Base-by-base conservation (phyloP, 2,329 filamentous ascomycete species). In the Colletotrichum sp. region DNA sequence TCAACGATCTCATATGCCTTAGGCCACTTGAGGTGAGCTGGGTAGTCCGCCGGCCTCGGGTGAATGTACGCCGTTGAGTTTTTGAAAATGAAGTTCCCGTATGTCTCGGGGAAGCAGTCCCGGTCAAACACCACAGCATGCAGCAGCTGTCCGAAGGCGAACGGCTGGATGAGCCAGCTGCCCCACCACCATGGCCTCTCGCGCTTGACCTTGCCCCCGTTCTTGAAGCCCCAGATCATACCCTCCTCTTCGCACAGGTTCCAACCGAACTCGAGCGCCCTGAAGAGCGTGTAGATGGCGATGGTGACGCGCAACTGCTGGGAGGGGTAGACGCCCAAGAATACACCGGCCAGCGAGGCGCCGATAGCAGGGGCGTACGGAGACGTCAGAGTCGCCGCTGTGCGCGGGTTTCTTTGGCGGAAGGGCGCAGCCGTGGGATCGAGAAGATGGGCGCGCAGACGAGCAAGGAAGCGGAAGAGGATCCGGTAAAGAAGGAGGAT, bases 401-500 rank as follows among this genome's bases (percentile, higher is more conserved):
- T 91, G 22, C 91, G 91, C 1, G 96, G 96, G 81, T 98, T 98
- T 70, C 96, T 93, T 73, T 90, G 88, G 16, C 96, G 91, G 85
- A 98, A 98, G 0, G 95, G 93, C 71, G 91, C 90, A 2, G 96
- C 95, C 72, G 95, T 91, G n/a, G 95, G 91, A 44, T 94, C 93
- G 57, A 98, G 91, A 6, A 99, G 89, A 78, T 95, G 95, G 2
- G 91, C 89, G 64, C 96, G 93, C 59, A 98, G 87, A 32, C 95
- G 92, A 30, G 91, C 91, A 80, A 98, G 94, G 88, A 98, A 98
- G 75, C 96, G 95, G 86, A 96, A 95, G 30, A 98, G 92, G 1
- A 98, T 89, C 34, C 97, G 93, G 83, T 99, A 97, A 77, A 98
- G 91, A 59, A 98, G 91, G 25, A 98, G 90, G 78, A 98, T 95